Conservation (phyloP, 768 basidiomycete species). For the Auriscalpium orientale region DNA sequence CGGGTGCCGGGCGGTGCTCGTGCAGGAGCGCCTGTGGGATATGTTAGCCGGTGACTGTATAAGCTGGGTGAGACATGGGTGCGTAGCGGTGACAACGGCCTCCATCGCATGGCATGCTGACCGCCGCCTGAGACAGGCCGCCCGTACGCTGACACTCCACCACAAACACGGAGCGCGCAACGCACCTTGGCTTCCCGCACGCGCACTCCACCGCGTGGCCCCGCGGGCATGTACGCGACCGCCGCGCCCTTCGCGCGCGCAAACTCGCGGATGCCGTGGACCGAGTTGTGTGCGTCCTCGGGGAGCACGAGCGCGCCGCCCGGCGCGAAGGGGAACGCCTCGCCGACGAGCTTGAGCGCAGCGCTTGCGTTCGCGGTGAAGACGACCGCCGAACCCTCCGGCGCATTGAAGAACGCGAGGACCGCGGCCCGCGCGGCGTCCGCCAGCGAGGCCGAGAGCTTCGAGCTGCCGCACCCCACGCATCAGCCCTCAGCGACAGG, state of each 20-base stretch:
- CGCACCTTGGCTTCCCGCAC: slow-evolving; percentile 50
- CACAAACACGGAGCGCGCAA: neutral
- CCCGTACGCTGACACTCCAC: neutral
- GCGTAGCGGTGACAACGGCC: too few relatives aligned
- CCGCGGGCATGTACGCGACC: slow-evolving; percentile 59
- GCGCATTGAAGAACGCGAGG: slow-evolving; percentile 69
- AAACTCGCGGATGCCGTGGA: slow-evolving; percentile 75
- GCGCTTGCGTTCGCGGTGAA: slow-evolving; percentile 78
- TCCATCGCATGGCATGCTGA: neutral
- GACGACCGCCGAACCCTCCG: slow-evolving; percentile 70
- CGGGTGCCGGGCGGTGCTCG: slow-evolving; percentile 39
- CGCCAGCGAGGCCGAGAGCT: slow-evolving; percentile 56
- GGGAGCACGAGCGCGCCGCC: slow-evolving; percentile 61
- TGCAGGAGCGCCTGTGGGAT: slow-evolving; percentile 45
- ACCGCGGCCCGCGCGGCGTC: slow-evolving; percentile 66
- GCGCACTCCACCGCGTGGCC: slow-evolving; percentile 59
- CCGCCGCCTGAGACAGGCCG: neutral
- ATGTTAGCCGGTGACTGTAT: neutral
- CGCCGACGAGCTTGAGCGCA: slow-evolving; percentile 76
- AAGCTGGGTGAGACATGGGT: too few relatives aligned
- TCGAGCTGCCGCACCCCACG: slow-evolving; percentile 42
- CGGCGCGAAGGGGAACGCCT: slow-evolving; percentile 62
- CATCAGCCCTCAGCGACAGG: neutral
- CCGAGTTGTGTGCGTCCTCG: slow-evolving; percentile 77
- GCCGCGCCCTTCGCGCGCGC: slow-evolving; percentile 47